Evolutionary conservation across 2,329 filamentous ascomycete genomes (phyloP), one percentile per base, ranked within the genome.

Genomic region (Talaromyces sp.): DNA sequence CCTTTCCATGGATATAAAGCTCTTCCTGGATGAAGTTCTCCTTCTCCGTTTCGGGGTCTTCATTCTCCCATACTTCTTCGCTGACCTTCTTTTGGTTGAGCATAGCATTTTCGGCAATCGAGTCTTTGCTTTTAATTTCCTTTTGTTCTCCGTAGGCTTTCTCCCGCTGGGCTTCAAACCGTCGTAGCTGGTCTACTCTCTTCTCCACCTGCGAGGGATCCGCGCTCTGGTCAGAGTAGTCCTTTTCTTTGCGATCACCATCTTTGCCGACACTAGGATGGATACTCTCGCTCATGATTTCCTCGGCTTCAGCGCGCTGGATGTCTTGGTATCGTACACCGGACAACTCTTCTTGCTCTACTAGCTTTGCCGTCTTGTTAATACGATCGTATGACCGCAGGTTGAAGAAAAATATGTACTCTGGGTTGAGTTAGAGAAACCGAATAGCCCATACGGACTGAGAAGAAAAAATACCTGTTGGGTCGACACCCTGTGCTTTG

Each of bases 371-470:
- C 0, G 91, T 96, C 68, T 89, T 89, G 76, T 63, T 63, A 63
- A 99, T 83, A 14, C 95, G 90, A 73, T 98, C 95, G 72, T 96
- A 99, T 1, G 90, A 92, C 23, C 95, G 86, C 47, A 99, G 80
- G 68, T 98, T 98, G 82, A 98, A 99, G 71, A 96, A 84, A 77
- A 96, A 97, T 34, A 99, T 87, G 75, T 98, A 85, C 63, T 97
- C 77, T 68, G 65, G 23, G 4, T 14, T 3, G 34, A 36, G 16
- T 59, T n/a, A 60, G 63, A 10, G 58, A 53, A 8, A 30, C n/a
- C 33, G 4, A 47, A 36, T 5, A 16, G 23, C 6, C 6, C n/a
- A 34, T 8, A 31, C 27, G 23, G 1, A 28, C 10, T 8, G 31
- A 5, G n/a, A 28, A 31, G 14, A 52, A n/a, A 6, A 67, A 6